A percentile compares a stretch with the other conserved stretches of the same genome.
phyloP scores from a whole-genome alignment of 768 basidiomycete genomes.

The Naematelia encephala region DNA sequence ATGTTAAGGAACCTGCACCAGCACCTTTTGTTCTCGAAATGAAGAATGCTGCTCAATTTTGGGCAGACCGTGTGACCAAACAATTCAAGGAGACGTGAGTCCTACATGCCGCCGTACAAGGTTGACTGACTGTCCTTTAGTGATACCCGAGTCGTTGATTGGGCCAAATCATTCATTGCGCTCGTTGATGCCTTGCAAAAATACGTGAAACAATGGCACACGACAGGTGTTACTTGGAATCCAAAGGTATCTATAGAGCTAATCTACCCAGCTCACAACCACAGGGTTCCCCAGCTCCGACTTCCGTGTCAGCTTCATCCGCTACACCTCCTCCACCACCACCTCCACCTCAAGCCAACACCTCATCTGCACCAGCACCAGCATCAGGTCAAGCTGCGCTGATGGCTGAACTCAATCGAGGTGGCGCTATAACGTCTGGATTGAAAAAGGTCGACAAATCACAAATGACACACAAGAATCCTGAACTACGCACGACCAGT shows the following conservation, averaged over 20 bases:
- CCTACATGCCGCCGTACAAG: not conserved
- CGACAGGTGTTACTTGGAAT: constrained; percentile 87
- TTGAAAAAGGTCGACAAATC: constrained; percentile 91
- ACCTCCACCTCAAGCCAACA: constrained; percentile 51
- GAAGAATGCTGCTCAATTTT: constrained; percentile 83
- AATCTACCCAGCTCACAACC: not conserved
- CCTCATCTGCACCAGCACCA: constrained; percentile 40
- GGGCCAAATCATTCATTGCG: constrained; percentile 70
- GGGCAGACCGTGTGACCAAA: constrained; percentile 82
- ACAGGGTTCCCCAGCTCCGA: constrained; percentile 48
- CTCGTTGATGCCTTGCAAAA: constrained; percentile 74
- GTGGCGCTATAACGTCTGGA: constrained; percentile 82
- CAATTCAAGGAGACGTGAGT: constrained; percentile 88
- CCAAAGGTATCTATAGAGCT: constrained; percentile 58
- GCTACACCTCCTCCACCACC: constrained; percentile 46
- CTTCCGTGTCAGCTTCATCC: constrained; percentile 32
- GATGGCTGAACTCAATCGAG: constrained; percentile 85
- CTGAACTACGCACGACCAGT: constrained; percentile 63
- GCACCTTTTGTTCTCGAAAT: constrained; percentile 73
- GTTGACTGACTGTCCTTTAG: constrained; percentile 53
- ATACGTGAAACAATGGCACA: constrained; percentile 80
- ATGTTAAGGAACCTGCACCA: constrained; percentile 68
- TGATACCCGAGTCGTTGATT: constrained; percentile 80
- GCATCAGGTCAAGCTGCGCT: constrained; percentile 64
- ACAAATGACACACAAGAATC: constrained; percentile 99